Evolutionary conservation across 2,329 filamentous ascomycete species (phyloP).

Genomic region (Eurotiales sp.): DNA sequence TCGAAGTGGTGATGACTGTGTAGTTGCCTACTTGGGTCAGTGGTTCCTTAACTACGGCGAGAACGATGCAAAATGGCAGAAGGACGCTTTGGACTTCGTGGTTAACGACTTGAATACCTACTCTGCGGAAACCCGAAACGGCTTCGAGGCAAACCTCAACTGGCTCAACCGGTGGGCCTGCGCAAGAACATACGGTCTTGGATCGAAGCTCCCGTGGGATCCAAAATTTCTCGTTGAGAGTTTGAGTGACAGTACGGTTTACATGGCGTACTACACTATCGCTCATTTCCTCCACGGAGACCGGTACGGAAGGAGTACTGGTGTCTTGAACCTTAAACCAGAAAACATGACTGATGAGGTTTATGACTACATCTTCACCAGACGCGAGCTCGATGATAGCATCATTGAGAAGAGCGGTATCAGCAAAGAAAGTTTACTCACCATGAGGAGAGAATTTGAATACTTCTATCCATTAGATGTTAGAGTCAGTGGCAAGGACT

Average conservation of each 20-base stretch:
- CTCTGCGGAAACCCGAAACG: constrained; percentile 69
- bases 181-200: constrained; percentile 83
- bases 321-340: constrained; percentile 64
- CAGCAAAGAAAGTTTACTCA: constrained; percentile 66
- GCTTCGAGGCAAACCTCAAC: constrained; percentile 78
- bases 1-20: constrained; percentile 86
- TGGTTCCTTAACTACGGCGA: constrained; percentile 98
- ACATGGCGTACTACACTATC: constrained; percentile 64
- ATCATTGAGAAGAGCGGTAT: constrained; percentile 66
- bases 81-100: constrained; percentile 69
- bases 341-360: constrained; percentile 93
- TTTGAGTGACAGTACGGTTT: constrained; percentile 87
- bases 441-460: constrained; percentile 86
- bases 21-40: constrained; percentile 88
- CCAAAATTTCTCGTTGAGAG: constrained; percentile 84
- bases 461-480: constrained; percentile 97
- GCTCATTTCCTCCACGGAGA: constrained; percentile 71
- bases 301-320: constrained; percentile 73
- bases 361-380: constrained; percentile 92
- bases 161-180: constrained; percentile 98
- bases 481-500: constrained; percentile 83
- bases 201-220: constrained; percentile 94
- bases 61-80: constrained; percentile 73
- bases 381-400: constrained; percentile 65
- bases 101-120: constrained; percentile 74